Conservation (phyloP, 2,329 filamentous ascomycete species). For the Colletotrichum sp. region DNA sequence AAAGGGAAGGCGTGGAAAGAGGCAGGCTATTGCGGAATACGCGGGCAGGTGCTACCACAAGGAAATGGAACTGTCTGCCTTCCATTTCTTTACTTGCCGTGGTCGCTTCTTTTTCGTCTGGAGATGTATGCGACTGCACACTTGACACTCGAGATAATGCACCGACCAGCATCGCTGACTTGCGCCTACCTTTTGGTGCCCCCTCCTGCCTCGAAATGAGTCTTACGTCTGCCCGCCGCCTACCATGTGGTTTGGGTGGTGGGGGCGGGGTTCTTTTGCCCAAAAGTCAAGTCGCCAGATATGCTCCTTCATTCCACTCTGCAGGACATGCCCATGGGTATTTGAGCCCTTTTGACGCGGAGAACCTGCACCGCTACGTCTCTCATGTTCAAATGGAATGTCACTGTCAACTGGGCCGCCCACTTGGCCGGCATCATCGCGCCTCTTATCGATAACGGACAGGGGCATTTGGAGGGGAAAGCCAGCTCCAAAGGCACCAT, state of each 20-base stretch:
- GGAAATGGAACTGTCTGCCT: neutral
- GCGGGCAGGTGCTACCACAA: neutral
- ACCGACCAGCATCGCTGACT: neutral
- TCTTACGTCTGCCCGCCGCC: neutral
- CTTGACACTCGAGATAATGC: neutral
- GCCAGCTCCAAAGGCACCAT: conserved; percentile 1
- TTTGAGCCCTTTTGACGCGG: neutral
- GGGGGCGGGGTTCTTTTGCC: neutral
- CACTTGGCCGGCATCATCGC: conserved; percentile 7
- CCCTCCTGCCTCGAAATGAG: neutral
- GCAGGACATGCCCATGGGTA: neutral
- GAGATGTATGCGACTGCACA: neutral
- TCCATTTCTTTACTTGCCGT: neutral
- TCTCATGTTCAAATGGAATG: conserved; percentile 5
- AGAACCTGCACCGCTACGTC: neutral
- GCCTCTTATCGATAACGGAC: conserved; percentile 18
- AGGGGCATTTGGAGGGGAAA: conserved; percentile 7
- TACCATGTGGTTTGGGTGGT: neutral
- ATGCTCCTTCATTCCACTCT: neutral
- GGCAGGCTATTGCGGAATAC: neutral
- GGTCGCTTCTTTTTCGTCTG: neutral
- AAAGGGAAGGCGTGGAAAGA: neutral
- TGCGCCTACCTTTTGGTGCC: neutral
- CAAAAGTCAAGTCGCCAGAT: neutral
- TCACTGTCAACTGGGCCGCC: conserved; percentile 14